phyloP scores from a whole-genome alignment of 257 asterid genomes.

The Solanum stenotomum region DNA sequence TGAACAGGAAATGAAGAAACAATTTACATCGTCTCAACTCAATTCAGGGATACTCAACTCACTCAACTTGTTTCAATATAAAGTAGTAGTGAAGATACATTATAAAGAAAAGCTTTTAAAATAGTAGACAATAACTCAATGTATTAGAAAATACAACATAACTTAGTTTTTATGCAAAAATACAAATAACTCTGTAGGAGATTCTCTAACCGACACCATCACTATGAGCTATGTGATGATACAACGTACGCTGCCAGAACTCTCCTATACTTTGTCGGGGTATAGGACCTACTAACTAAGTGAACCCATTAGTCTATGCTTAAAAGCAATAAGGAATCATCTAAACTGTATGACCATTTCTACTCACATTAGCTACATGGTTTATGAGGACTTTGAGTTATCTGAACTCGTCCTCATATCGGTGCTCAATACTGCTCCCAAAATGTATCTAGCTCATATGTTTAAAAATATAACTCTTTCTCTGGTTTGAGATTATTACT shows the following conservation, averaged over 20 bases:
- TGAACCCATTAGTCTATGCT: too few species aligned
- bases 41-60: not conserved
- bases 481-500: too few species aligned
- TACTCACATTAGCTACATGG: not conserved
- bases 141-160: not conserved
- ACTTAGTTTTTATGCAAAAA: too few species aligned
- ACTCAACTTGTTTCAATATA: not conserved
- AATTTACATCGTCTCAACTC: too few species aligned
- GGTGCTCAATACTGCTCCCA: not conserved
- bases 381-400: too few species aligned
- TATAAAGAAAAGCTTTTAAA: too few species aligned
- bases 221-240: not conserved
- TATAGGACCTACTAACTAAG: not conserved
- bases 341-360: not conserved
- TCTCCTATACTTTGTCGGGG: not conserved
- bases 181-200: too few species aligned
- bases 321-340: not conserved
- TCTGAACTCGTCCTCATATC: not conserved
- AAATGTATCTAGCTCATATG: too few species aligned
- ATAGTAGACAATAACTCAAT: not conserved
- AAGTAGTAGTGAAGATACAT: too few species aligned
- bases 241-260: too few species aligned
- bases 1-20: not conserved
- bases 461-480: too few species aligned
- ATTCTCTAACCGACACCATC: not conserved